phyloP scores from a whole-genome alignment of 768 basidiomycete genomes.

The Boletellus sp. region DNA sequence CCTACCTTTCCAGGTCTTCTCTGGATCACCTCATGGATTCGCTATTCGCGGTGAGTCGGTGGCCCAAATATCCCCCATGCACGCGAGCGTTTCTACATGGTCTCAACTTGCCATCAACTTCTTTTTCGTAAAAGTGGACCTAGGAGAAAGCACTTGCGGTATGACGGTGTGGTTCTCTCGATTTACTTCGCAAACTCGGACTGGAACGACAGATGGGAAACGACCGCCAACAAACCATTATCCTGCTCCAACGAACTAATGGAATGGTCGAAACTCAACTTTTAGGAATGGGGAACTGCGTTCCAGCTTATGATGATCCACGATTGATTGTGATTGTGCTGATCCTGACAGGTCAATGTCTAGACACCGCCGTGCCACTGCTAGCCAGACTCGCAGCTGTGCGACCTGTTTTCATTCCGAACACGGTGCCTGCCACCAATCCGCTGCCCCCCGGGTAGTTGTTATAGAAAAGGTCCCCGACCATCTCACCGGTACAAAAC shows the following conservation, averaged over 20 bases:
- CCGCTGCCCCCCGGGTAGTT: conserved; percentile 75
- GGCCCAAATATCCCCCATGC: conserved; percentile 8
- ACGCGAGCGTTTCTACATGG: conserved; percentile 11
- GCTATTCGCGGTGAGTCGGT: conserved; percentile 26
- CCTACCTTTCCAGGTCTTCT: conserved; percentile 58
- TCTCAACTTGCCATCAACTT: neutral
- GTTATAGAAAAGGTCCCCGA: conserved; percentile 57
- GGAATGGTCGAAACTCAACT: neutral
- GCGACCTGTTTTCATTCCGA: conserved; percentile 54
- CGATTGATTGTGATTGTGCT: neutral
- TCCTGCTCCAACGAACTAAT: neutral
- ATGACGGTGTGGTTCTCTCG: conserved; percentile 48
- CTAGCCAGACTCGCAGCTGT: conserved; percentile 36
- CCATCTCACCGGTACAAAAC: conserved; percentile 67
- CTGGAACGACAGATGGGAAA: neutral
- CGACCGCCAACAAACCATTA: neutral
- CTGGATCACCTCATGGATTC: conserved; percentile 34
- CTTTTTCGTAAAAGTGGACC: conserved; percentile 43
- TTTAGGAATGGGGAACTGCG: neutral
- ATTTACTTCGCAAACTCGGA: conserved; percentile 26
- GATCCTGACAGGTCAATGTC: neutral
- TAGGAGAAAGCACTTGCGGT: conserved; percentile 52
- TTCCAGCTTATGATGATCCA: neutral
- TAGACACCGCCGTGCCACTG: neutral
- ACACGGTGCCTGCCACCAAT: conserved; percentile 61